These are phyloP conservation scores for Orbilia oligospora DNA, from an alignment of 2,329 filamentous ascomycete genomes.

Conservation along the genomic window DNA sequence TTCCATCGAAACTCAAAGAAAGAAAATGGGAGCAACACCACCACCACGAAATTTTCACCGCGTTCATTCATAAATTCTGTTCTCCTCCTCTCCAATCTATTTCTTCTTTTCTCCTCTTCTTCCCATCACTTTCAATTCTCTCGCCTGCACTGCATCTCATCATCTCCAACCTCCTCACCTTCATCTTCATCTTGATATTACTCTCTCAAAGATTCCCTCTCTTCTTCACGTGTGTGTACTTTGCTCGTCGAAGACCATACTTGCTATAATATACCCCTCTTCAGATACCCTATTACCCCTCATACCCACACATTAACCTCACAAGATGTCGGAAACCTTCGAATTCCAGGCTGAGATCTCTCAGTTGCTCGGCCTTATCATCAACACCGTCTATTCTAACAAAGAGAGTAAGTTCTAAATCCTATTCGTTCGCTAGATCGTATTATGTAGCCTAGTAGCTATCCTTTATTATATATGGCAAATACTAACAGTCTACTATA, in stretches of 20 bases:
- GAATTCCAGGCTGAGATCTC: slow-evolving; percentile 99
- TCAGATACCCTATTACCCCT: slow-evolving; percentile 22
- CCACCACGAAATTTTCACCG: slow-evolving; percentile 35
- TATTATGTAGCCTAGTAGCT: too few species aligned
- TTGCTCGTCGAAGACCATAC: slow-evolving; percentile 4
- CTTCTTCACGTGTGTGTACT: not conserved
- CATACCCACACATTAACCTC: slow-evolving; percentile 36
- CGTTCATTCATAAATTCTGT: slow-evolving; percentile 54
- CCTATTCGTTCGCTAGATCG: not conserved
- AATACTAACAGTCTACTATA: slow-evolving; percentile 43
- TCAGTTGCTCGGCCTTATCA: slow-evolving; percentile 99
- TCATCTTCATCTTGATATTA: slow-evolving; percentile 1
- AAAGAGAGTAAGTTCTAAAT: slow-evolving; percentile 79
- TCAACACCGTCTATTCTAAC: slow-evolving; percentile 99
- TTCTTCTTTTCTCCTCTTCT: slow-evolving; percentile 38
- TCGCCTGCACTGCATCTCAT: not conserved
- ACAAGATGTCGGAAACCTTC: slow-evolving; percentile 92
- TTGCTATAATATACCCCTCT: slow-evolving; percentile 44
- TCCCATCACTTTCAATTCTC: slow-evolving; percentile 2
- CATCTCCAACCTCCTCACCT: not conserved
- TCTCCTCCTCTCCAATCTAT: slow-evolving; percentile 42
- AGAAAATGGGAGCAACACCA: slow-evolving; percentile 34
- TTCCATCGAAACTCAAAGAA: slow-evolving; percentile 61
- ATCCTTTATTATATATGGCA: not conserved
- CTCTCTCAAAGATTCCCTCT: slow-evolving; percentile 9